These are phyloP conservation scores for Pyrenochaeta sp. DNA, from an alignment of 2,329 filamentous ascomycete genomes.

Conservation along the genomic window DNA sequence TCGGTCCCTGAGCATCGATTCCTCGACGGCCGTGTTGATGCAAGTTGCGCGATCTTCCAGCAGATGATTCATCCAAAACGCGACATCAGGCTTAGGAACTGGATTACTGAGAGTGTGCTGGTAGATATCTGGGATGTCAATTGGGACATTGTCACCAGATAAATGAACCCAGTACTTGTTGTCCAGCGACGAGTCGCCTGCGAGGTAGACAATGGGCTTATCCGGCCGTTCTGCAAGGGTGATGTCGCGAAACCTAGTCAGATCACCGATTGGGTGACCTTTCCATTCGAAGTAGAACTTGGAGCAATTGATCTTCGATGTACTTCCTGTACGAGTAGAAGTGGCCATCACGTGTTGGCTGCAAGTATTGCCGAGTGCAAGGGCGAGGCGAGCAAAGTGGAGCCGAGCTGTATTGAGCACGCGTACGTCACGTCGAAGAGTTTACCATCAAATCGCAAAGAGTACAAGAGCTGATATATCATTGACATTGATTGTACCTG, in stretches of 20 bases:
- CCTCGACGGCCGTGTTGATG: conserved; percentile 48
- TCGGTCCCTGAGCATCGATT: conserved; percentile 44
- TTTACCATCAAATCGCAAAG: too few species aligned
- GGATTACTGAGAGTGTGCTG: conserved; percentile 30
- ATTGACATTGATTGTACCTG: too few species aligned
- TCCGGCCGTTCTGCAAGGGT: conserved; percentile 27
- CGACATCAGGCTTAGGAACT: conserved; percentile 42
- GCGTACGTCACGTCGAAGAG: too few species aligned
- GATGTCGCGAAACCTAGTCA: conserved; percentile 34
- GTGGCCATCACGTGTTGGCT: neutral
- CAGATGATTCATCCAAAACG: conserved; percentile 49
- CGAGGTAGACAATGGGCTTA: conserved; percentile 47
- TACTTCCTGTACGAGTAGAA: neutral
- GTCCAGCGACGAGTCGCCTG: conserved; percentile 51
- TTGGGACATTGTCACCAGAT: conserved; percentile 13
- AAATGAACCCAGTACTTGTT: conserved; percentile 49
- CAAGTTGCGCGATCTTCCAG: conserved; percentile 43
- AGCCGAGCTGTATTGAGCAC: too few species aligned
- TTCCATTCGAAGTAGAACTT: conserved; percentile 46
- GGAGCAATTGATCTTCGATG: conserved; percentile 31
- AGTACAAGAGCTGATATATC: too few species aligned
- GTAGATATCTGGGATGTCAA: conserved; percentile 40
- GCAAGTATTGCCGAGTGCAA: neutral
- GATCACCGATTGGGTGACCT: conserved; percentile 44
- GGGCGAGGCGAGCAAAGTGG: too few species aligned